Evolutionary conservation across 2,329 filamentous ascomycete species (phyloP).

Genomic region (Emmonsia crescens): DNA sequence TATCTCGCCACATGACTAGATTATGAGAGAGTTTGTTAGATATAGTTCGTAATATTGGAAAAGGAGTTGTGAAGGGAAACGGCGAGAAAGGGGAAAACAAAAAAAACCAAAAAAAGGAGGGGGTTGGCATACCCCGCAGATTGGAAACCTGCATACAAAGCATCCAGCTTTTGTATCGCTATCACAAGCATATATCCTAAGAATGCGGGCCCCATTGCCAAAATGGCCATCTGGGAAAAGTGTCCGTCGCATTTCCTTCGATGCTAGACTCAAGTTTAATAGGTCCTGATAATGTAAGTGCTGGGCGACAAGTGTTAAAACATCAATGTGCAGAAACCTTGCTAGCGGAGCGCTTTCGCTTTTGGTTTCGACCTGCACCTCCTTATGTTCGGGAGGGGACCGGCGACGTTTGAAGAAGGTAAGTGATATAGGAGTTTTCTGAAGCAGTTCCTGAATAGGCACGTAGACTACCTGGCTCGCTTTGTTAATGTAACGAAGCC

Average conservation of each 20-base stretch:
- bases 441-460: background rate
- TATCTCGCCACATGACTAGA: background rate
- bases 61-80: background rate
- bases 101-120: no score
- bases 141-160: background rate
- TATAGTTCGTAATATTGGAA: background rate
- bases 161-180: background rate
- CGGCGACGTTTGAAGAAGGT: background rate
- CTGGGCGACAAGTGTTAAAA: background rate
- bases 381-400: background rate
- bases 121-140: background rate
- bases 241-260: background rate
- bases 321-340: conserved; percentile 2
- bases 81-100: no score
- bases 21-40: background rate
- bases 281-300: conserved; percentile 5
- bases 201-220: background rate
- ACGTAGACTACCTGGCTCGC: background rate
- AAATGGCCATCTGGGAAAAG: conserved; percentile 1
- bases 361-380: background rate
- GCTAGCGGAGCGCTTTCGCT: background rate
- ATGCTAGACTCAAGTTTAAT: conserved; percentile 4
- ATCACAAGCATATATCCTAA: conserved; percentile 1
- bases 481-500: background rate
- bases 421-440: background rate